phyloP scores from a whole-genome alignment of 768 basidiomycete species.

The Cantharellus cinnabarinus region DNA sequence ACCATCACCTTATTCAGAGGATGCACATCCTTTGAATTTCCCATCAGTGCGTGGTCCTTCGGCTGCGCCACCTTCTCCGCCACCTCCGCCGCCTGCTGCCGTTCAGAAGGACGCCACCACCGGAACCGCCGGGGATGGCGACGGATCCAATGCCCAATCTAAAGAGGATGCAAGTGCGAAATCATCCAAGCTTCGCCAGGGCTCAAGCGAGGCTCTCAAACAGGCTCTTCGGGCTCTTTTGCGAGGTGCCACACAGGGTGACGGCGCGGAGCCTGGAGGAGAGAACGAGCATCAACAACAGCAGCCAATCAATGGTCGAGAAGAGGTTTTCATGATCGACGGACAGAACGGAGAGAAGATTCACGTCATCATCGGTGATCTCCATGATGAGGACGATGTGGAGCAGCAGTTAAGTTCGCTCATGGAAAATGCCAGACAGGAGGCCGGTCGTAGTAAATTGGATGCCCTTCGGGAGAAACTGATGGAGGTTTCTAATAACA shows the following conservation, averaged over 20 bases:
- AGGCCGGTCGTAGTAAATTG: constrained; percentile 2
- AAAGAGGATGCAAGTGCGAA: background rate
- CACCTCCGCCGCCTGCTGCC: background rate
- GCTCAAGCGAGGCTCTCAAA: background rate
- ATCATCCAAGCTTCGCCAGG: too few species aligned
- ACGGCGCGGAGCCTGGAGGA: constrained; percentile 11
- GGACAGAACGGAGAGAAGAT: constrained; percentile 5
- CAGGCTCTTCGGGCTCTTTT: background rate
- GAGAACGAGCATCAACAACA: constrained; percentile 13
- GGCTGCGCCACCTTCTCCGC: background rate
- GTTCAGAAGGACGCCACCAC: background rate
- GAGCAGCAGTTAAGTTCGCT: background rate
- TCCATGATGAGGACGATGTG: background rate
- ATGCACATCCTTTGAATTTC: background rate
- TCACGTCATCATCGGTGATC: background rate
- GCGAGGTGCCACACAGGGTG: background rate
- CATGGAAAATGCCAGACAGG: background rate
- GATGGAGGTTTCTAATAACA: background rate
- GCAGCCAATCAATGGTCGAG: constrained; percentile 19
- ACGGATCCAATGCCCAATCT: background rate
- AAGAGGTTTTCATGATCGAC: constrained; percentile 1
- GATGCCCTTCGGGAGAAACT: constrained; percentile 26
- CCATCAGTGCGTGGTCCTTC: background rate
- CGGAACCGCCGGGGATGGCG: background rate
- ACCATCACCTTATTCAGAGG: background rate